Evolutionary conservation across 2,329 filamentous ascomycete species (phyloP), one percentile per base, ranked within the genome.

Genomic region (Pseudogymnoascus sp.): DNA sequence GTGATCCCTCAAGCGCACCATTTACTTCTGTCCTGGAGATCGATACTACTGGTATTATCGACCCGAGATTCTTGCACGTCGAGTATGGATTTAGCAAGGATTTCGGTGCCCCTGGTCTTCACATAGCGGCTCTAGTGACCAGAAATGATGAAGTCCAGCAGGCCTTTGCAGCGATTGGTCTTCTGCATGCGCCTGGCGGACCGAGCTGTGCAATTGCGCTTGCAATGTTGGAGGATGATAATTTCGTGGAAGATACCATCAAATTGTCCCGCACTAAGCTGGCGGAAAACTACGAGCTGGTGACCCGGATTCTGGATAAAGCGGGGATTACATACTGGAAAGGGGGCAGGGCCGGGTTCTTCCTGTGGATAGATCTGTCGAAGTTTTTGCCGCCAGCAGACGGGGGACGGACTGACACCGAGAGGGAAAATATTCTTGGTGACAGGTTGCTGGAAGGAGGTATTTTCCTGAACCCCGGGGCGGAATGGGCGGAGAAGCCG

Each of bases 291-390:
- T 78, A 82, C 62, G 68, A 67, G 4, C 76, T 77, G 41, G 74
- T 76, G 1, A 78, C 75, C 0, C 50, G 66, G 0, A 73, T 71
- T 4, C 71, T 84, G 14, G 66, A 70, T 7, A 70, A 73, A 2
- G 72, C 79, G 6, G 75, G 76, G 1, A 77, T 85, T 3, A 67
- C 72, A 3, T 83, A 81, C 66, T 68, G 74, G 1, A 65, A 71
- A 1, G 75, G 74, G 1, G 61, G 75, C n/a, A 85, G 84, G 65
- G 83, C 83, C 0, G 83, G 81, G 0, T 84, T 85, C 67, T 86
- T 86, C 68, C 65, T 86, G 2, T 85, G 79, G 76, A 70, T 83
- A 2, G 77, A 85, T 68, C 68, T 86, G 14, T 78, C 77, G 0
- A 75, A 75, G 0, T 79, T 75, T 63, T 68, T 83, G 37, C 71